Evolutionary conservation across 176 grass and related monocot genomes (phyloP), one percentile per base, ranked within the genome.

Genomic region (Oryza coarctata): DNA sequence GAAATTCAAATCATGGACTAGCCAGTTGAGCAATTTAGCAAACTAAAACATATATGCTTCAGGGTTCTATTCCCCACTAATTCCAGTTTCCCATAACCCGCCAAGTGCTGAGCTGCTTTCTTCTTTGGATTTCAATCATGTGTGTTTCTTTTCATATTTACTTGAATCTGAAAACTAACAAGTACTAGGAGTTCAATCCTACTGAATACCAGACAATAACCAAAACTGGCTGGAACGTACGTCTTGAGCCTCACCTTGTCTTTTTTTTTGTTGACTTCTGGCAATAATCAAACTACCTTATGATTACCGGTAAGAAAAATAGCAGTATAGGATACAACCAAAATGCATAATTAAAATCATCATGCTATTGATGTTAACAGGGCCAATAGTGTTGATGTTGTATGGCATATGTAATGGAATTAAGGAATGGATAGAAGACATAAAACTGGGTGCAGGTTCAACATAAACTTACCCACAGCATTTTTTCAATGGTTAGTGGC

Each of bases 401-500:
- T 20, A 52, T 52, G 49, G 15, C 73, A 73, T 35, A 83, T 17
- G 40, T 36, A 67, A n/a, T 52, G n/a, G 44, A 14, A 65, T 71
- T 65, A 70, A 33, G 1, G 12, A 17, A 64, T 10, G 41, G 43
- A 41, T 62, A 35, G n/a, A 83, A 55, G 44, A 38, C 78, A 33
- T 52, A 65, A 57, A 20, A 65, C 26, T 17, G 12, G 18, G 20
- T 27, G 58, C 63, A 41, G 72, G 69, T 82, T 84, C 8, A 65
- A 39, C 8, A 1, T 22, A 78, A 73, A 76, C 84, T 89, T 88
- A 98, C 96, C 93, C 78, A 86, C 23, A 98, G 9, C 89, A 98
- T 86, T 34, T 86, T 93, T 28, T 98, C 90, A 18, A 92, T 93
- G 39, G 90, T 91, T 78, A 98, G 57, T n/a, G 96, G 96, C 60